Evolutionary conservation across 257 asterid genomes (phyloP).

Genomic region (Solanum sitiens): DNA sequence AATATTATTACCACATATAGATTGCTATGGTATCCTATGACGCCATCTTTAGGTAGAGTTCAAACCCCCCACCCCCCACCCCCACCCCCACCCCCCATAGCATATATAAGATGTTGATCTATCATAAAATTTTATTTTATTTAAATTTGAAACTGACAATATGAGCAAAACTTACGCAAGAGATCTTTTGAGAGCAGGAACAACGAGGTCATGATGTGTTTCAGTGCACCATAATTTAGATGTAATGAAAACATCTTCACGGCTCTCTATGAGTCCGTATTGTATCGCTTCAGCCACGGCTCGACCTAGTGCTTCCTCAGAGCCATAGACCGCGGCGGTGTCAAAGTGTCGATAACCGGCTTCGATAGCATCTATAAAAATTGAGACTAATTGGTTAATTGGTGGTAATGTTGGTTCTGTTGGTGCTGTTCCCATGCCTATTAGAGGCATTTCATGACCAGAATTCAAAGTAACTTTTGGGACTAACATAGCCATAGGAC

Average conservation of each 20-base stretch:
- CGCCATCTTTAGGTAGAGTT: too few relatives aligned
- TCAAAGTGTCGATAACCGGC: conserved; percentile 46
- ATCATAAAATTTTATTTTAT: background rate
- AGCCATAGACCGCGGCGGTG: conserved; percentile 33
- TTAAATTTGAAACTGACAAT: background rate
- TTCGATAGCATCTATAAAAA: conserved; percentile 19
- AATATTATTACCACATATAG: background rate
- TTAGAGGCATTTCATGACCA: background rate
- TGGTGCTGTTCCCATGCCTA: conserved; percentile 3
- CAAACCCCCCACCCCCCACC: too few relatives aligned
- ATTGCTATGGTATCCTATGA: background rate
- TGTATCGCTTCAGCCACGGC: conserved; percentile 28
- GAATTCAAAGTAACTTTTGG: background rate
- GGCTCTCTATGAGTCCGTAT: conserved; percentile 20
- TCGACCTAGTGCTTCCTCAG: conserved; percentile 32
- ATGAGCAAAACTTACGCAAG: conserved; percentile 16
- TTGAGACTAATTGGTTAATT: conserved; percentile 15
- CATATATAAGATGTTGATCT: background rate
- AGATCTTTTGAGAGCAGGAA: conserved; percentile 29
- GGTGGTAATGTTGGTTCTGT: conserved; percentile 12
- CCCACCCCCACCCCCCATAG: too few relatives aligned
- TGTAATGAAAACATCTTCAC: conserved; percentile 36
- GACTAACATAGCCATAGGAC: background rate
- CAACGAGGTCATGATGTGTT: conserved; percentile 25
- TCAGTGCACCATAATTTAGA: conserved; percentile 27